Percentiles rank a stretch among this genome's conserved stretches.
These are phyloP conservation scores for Cicer arietinum DNA, from an alignment of 306 rosid species.

Conservation along the genomic window DNA sequence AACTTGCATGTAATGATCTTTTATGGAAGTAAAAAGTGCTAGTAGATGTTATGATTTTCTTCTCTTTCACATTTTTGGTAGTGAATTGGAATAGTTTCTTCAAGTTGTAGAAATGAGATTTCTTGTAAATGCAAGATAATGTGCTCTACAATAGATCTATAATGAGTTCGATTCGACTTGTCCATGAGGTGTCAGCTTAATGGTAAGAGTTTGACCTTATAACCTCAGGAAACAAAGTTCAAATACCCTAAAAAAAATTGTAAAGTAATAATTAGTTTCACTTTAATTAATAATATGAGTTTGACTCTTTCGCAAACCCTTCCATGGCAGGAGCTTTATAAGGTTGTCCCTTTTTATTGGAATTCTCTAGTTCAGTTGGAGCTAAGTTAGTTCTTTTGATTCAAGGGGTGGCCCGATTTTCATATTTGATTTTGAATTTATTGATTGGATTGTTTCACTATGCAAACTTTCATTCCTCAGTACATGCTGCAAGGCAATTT, in stretches of 20 bases:
- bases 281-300: background rate
- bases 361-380: background rate
- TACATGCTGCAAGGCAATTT: background rate
- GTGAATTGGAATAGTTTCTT: conserved; percentile 8
- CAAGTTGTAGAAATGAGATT: background rate
- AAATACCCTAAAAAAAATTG: too few relatives aligned
- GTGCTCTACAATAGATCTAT: background rate
- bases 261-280: too few relatives aligned
- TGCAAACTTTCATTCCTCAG: conserved; percentile 28
- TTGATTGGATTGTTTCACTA: conserved; percentile 12
- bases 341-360: background rate
- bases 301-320: background rate
- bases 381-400: conserved; percentile 8
- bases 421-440: background rate
- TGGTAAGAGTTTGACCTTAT: too few relatives aligned
- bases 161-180: background rate
- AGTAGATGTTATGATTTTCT: background rate
- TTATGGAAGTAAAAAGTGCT: background rate
- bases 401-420: background rate
- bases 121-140: background rate
- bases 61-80: background rate
- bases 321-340: background rate
- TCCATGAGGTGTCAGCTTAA: too few relatives aligned
- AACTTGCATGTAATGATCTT: conserved; percentile 26
- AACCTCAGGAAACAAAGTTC: too few relatives aligned